These are phyloP conservation scores for Leptographium lundbergii DNA, from an alignment of 2,329 filamentous ascomycete genomes.

Conservation along the genomic window DNA sequence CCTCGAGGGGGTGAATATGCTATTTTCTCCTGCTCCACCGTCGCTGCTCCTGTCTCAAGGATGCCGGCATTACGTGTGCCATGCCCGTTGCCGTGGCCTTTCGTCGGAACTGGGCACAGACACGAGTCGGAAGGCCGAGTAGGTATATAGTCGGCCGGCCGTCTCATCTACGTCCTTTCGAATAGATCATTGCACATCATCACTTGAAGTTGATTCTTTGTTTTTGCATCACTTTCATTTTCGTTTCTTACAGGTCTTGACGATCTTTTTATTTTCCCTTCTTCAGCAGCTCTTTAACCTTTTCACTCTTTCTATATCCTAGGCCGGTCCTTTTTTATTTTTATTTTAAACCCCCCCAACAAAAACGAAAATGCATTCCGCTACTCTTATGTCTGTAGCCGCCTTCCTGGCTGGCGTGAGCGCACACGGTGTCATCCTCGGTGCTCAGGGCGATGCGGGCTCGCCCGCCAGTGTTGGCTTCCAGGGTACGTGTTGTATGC, in stretches of 20 bases:
- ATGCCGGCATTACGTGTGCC: neutral
- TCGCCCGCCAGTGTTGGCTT: constrained; percentile 11
- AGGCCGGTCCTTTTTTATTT: neutral
- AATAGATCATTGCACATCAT: neutral
- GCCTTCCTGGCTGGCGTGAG: constrained; percentile 8
- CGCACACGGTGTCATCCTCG: constrained; percentile 11
- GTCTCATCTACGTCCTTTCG: neutral
- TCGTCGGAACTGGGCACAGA: neutral
- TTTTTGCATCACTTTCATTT: neutral
- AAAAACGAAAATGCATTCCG: constrained; percentile 1
- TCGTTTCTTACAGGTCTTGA: constrained; percentile 3
- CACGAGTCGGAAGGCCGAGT: neutral
- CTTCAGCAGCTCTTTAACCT: neutral
- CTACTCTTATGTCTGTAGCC: constrained; percentile 1
- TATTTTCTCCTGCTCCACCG: neutral
- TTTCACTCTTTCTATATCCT: constrained; percentile 1
- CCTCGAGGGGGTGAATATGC: neutral
- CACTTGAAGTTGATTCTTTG: neutral
- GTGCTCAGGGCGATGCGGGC: constrained; percentile 8
- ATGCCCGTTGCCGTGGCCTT: neutral
- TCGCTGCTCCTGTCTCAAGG: constrained; percentile 1
- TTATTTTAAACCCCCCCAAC: neutral
- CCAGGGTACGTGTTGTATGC: constrained; percentile 3
- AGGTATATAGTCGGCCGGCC: neutral
- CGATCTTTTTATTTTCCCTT: constrained; percentile 4